These are phyloP conservation scores for Phytophthora hibernalis DNA, from an alignment of 352 stramenopile species.

Conservation along the genomic window DNA sequence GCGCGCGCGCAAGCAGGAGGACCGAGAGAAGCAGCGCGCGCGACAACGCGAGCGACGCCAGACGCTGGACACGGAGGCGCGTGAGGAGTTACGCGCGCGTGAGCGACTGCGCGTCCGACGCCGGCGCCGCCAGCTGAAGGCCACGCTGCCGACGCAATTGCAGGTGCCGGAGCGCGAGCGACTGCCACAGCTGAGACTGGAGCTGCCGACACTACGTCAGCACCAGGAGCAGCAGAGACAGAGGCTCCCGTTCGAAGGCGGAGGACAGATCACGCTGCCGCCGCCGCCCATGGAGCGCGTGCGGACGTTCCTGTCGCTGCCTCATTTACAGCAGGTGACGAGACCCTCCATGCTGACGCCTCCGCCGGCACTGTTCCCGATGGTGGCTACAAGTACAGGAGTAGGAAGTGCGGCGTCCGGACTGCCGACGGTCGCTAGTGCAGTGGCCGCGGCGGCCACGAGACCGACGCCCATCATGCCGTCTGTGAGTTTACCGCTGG, in stretches of 20 bases:
- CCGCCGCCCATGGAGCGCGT: constrained; percentile 30
- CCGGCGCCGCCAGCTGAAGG: constrained; percentile 36
- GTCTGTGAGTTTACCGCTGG: constrained; percentile 35
- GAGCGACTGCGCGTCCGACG: constrained; percentile 57
- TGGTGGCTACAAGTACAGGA: constrained; percentile 13
- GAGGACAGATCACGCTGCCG: constrained; percentile 50
- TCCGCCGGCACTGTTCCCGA: constrained; percentile 37
- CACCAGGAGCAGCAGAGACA: constrained; percentile 39
- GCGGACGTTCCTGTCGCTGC: constrained; percentile 43
- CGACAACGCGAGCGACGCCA: constrained; percentile 53
- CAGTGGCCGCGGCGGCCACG: constrained; percentile 26
- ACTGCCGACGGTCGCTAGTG: constrained; percentile 34
- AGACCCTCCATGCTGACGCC: constrained; percentile 53
- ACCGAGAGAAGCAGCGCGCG: constrained; percentile 52
- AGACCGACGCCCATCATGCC: constrained; percentile 40
- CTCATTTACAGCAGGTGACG: constrained; percentile 61
- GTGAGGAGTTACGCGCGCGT: constrained; percentile 48
- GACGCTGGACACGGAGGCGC: constrained; percentile 48
- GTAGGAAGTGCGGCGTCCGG: constrained; percentile 18
- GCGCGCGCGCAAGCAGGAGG: constrained; percentile 41
- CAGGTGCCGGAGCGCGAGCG: constrained; percentile 12
- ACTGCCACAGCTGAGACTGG: constrained; percentile 32
- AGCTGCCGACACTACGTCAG: constrained; percentile 35
- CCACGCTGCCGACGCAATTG: background rate
- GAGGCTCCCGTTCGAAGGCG: constrained; percentile 33